Base-by-base conservation (phyloP, 2,329 filamentous ascomycete species). In the Phyllosticta citriasiana region DNA sequence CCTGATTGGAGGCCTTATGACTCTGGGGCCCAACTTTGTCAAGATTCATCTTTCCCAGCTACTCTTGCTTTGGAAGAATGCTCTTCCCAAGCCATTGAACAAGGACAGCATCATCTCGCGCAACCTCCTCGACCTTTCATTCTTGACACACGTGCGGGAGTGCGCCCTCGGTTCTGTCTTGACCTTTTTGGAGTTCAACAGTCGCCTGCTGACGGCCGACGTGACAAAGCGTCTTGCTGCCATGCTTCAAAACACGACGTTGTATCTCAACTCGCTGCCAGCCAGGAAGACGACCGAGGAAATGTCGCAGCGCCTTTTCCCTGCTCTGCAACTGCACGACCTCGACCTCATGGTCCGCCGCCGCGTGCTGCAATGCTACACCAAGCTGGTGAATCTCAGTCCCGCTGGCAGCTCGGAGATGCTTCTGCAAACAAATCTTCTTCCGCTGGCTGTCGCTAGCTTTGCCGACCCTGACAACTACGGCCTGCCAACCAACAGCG, bases 11-110 rank as follows among this genome's bases (percentile, higher is more conserved):
- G 94, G 95, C 0, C 78, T 99, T 60, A 97, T 97, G 93, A 91
- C 92, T 0, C 82, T 99, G 0, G 94, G 94, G 0, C 93, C 94
- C 3, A 97, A 96, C 73, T 99, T 99, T 73, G 93, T 97, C 74
- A 99, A 99, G 76, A 97, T 97, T 25, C 94, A 99, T 74, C 82
- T 99, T 7, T 93, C 92, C 2, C 94, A 99, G 70, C 80, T 99
- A 24, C 84, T 99, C 61, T 78, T 99, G 8, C 79, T 99, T 6
- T 99, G 94, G 94, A 96, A 96, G 74, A 99, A 97, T 73, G 93
- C 94, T 0, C 80, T 99, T 10, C 93, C 95, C 0, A 96, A 95
- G 69, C 93, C 95, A 5, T 76, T 97, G n/a, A 87, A 91, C 35
- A 95, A 91, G 72, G 93, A 97, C 66, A 95, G 94, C 66, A 90